Evolutionary conservation across 139 green algal genomes (phyloP).

Genomic region (Tetratostichococcus sp.): DNA sequence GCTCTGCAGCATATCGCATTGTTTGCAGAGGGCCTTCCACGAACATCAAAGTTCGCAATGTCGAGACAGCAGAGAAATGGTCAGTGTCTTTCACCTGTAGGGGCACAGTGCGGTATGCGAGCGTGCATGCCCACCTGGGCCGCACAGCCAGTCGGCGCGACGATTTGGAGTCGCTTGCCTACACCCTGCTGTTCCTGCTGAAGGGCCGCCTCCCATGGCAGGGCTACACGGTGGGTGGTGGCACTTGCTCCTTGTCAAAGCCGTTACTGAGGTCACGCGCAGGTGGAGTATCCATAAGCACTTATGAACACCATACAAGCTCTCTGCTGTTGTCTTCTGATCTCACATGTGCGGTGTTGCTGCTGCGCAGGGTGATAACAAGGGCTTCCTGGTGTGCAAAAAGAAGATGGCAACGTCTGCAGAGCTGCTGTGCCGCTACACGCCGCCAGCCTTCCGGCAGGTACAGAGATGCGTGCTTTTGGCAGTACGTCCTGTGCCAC

Average conservation of each 20-base stretch:
- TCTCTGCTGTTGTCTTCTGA: too few species aligned
- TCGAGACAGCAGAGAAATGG: too few species aligned
- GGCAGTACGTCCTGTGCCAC: too few species aligned
- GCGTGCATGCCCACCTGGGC: constrained; percentile 95
- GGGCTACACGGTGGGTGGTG: constrained; percentile 76
- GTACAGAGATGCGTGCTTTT: not conserved
- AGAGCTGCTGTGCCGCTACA: constrained; percentile 96
- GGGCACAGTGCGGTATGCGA: constrained; percentile 96
- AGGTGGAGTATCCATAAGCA: too few species aligned
- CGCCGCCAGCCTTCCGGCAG: constrained; percentile 86
- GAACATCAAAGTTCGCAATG: too few species aligned
- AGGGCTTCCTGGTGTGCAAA: constrained; percentile 99
- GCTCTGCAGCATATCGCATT: too few species aligned
- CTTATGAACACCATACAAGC: too few species aligned
- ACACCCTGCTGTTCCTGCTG: constrained; percentile 98
- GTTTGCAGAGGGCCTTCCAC: too few species aligned
- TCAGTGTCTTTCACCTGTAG: too few species aligned
- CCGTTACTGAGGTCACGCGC: too few species aligned
- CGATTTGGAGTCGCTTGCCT: constrained; percentile 96
- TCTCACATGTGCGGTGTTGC: too few species aligned
- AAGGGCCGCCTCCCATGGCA: constrained; percentile 89
- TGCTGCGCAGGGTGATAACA: constrained; percentile 87
- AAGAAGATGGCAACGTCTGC: constrained; percentile 99
- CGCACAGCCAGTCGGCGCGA: constrained; percentile 90
- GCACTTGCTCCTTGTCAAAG: too few species aligned